These are phyloP conservation scores for Corchorus olitorius DNA, from an alignment of 345 rosid species.

Conservation along the genomic window DNA sequence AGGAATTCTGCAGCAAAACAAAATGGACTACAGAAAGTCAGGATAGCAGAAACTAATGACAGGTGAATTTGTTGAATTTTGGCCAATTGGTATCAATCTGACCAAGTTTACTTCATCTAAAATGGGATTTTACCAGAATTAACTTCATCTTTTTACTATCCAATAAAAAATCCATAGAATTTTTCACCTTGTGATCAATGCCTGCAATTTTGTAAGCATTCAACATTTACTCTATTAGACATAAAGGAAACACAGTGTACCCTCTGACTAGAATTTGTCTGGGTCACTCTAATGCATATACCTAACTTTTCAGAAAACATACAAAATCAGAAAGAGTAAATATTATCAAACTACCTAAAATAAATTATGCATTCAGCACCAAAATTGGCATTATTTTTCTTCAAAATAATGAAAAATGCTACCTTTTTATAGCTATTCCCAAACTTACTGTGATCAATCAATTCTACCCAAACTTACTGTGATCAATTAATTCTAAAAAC, in stretches of 20 bases:
- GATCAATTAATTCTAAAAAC: not conserved
- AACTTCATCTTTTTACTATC: not conserved
- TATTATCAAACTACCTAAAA: not conserved
- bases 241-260: not conserved
- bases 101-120: not conserved
- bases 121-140: constrained; percentile 6
- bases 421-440: not conserved
- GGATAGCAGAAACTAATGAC: not conserved
- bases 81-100: no score
- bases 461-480: not conserved
- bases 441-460: not conserved
- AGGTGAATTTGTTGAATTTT: no score
- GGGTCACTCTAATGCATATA: not conserved
- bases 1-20: not conserved
- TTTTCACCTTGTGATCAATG: not conserved
- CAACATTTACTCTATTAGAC: not conserved
- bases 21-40: not conserved
- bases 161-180: not conserved
- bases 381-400: not conserved
- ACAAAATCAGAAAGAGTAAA: not conserved
- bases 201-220: not conserved
- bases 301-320: not conserved
- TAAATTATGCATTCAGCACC: not conserved
- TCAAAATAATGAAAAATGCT: not conserved
- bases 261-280: not conserved